Percentiles rank a stretch among this genome's conserved stretches.
Conservation (phyloP, 208 protist species). For the Jaenimonas drosophilae region DNA sequence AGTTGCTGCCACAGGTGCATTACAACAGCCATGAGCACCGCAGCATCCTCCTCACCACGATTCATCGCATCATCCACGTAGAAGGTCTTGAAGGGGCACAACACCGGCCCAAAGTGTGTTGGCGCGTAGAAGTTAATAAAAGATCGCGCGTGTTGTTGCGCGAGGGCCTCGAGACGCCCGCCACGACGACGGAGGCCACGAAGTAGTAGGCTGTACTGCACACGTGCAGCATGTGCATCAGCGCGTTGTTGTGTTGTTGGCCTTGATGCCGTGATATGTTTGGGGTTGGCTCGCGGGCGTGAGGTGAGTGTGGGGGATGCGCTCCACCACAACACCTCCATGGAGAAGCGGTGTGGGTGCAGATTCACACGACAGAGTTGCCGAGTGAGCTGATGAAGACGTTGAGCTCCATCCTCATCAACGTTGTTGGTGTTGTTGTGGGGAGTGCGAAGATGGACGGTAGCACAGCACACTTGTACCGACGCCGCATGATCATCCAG, state of each 20-base stretch:
- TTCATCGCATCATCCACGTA: slow-evolving; percentile 55
- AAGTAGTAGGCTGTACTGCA: slow-evolving; percentile 64
- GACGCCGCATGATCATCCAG: background rate
- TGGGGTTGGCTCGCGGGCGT: too few species aligned
- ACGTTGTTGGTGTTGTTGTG: slow-evolving; percentile 5
- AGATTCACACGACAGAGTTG: slow-evolving; percentile 5
- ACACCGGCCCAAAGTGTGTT: slow-evolving; percentile 38
- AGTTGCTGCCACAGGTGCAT: slow-evolving; percentile 8
- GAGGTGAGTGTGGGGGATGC: too few species aligned
- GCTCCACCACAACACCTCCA: slow-evolving; percentile 31
- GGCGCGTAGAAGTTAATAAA: slow-evolving; percentile 74
- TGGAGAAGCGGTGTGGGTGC: slow-evolving; percentile 6
- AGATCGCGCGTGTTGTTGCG: slow-evolving; percentile 9
- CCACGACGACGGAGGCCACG: slow-evolving; percentile 33
- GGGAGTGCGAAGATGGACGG: background rate
- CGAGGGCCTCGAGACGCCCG: slow-evolving; percentile 18
- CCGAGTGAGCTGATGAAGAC: background rate
- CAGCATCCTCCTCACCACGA: too few species aligned
- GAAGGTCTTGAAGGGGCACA: slow-evolving; percentile 45
- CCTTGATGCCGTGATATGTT: too few species aligned
- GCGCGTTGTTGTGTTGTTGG: too few species aligned
- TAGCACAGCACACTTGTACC: slow-evolving; percentile 1
- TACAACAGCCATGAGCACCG: slow-evolving; percentile 42
- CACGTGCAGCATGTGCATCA: too few species aligned
- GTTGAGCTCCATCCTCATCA: slow-evolving; percentile 8